Evolutionary conservation across 2,329 filamentous ascomycete genomes (phyloP), one percentile per base, ranked within the genome.

Genomic region (Septoria linicola): DNA sequence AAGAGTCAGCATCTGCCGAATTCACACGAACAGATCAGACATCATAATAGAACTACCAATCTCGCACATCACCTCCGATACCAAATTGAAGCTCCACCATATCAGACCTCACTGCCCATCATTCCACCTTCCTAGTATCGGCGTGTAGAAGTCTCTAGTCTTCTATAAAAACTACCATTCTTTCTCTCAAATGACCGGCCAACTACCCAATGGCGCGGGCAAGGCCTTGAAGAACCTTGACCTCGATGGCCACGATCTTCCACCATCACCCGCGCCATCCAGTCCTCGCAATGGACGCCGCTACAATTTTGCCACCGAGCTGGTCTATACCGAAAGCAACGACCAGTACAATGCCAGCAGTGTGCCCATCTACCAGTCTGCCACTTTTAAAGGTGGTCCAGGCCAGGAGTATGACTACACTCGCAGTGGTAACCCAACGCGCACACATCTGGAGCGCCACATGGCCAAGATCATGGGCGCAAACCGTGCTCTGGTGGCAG

Each of bases 391-490:
- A 75, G 93, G 97, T 30, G 67, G 66, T 8, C 89, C 89, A 54
- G 87, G 83, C 61, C 77, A 82, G 66, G 91, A 97, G 72, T 99
- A 97, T 73, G 93, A 99, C 76, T 99, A 99, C 76, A 97, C 93
- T 54, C 88, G 95, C 55, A 97, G 91, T 30, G 93, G 93, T 50
- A 99, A 99, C 70, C 93, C 93, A 14, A 99, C 93, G 52, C 83
- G 93, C 59, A 95, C 92, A 27, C 93, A 99, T 67, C 82, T 99
- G 57, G 93, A 99, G 76, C 84, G 92, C 53, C 93, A 99, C 72
- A 78, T 99, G 63, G 93, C 95, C 66, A 99, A 99, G 81, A 95
- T 99, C 70, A 99, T 99, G 95, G 91, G 89, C 63, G 93, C 93
- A 39, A 84, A 84, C 64, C 87, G 95, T 50, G 89, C 89, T 8